These are phyloP conservation scores for Hirsutella thompsonii DNA, from an alignment of 2,329 filamentous ascomycete genomes.

Conservation along the genomic window DNA sequence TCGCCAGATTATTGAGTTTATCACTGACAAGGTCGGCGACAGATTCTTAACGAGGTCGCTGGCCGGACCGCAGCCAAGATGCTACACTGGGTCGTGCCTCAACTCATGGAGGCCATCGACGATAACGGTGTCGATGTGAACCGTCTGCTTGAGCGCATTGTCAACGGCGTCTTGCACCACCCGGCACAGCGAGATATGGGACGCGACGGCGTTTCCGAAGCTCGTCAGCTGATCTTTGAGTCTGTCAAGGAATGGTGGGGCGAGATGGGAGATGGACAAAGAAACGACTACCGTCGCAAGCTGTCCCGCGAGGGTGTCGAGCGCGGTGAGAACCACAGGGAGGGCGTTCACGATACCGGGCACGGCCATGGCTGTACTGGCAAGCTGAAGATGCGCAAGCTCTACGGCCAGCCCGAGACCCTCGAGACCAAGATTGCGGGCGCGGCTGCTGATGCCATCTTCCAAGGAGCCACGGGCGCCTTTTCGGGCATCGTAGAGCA, in stretches of 20 bases:
- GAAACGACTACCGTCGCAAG: constrained; percentile 57
- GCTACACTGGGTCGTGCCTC: constrained; percentile 76
- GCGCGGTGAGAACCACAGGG: constrained; percentile 72
- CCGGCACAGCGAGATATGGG: constrained; percentile 64
- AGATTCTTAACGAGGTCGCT: constrained; percentile 75
- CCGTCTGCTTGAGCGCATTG: constrained; percentile 60
- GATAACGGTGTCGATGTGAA: constrained; percentile 58
- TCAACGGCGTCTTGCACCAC: constrained; percentile 76
- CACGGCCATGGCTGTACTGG: constrained; percentile 74
- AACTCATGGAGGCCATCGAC: constrained; percentile 81
- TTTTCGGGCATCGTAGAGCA: constrained; percentile 32
- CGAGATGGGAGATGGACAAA: constrained; percentile 46
- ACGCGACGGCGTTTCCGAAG: constrained; percentile 57
- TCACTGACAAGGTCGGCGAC: constrained; percentile 2
- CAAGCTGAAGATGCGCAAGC: constrained; percentile 67
- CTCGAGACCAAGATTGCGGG: constrained; percentile 43
- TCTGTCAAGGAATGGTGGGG: constrained; percentile 77
- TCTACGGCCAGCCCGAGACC: constrained; percentile 35
- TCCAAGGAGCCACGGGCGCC: constrained; percentile 43
- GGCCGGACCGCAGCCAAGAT: constrained; percentile 70
- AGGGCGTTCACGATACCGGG: constrained; percentile 70
- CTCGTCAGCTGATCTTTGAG: constrained; percentile 65
- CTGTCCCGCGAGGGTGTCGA: constrained; percentile 68
- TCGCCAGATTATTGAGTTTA: not conserved
- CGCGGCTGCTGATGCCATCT: constrained; percentile 41